These are phyloP conservation scores for Monarda citriodora DNA, from an alignment of 305 asterid genomes.

Conservation along the genomic window DNA sequence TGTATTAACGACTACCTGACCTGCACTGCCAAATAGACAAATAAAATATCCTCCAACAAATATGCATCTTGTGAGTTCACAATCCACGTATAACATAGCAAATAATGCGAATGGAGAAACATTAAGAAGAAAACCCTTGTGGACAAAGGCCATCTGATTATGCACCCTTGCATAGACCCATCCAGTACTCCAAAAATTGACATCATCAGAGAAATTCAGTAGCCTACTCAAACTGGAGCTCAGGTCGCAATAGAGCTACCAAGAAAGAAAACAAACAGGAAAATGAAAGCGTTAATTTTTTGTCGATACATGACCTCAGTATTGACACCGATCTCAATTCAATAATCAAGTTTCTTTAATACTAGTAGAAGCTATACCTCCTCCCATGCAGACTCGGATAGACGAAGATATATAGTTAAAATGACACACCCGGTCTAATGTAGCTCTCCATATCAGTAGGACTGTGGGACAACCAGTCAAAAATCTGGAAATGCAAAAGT, in stretches of 20 bases:
- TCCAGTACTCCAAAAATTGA: slow-evolving; percentile 75
- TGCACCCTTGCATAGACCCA: slow-evolving; percentile 81
- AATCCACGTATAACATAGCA: slow-evolving; percentile 16
- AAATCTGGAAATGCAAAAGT: slow-evolving; percentile 58
- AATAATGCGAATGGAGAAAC: slow-evolving; percentile 11
- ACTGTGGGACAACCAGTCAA: slow-evolving; percentile 85
- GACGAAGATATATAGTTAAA: slow-evolving; percentile 73
- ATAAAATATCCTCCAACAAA: slow-evolving; percentile 20
- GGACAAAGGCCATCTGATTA: slow-evolving; percentile 64
- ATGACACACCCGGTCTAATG: slow-evolving; percentile 86
- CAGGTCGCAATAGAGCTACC: slow-evolving; percentile 67
- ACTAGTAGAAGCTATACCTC: slow-evolving; percentile 51
- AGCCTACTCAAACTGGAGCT: slow-evolving; percentile 74
- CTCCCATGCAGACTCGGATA: slow-evolving; percentile 71
- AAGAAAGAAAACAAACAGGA: slow-evolving; percentile 7
- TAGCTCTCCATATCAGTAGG: slow-evolving; percentile 91
- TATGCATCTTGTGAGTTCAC: slow-evolving; percentile 12
- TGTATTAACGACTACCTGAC: slow-evolving; percentile 63
- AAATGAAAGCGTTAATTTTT: slow-evolving; percentile 23
- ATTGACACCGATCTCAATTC: slow-evolving; percentile 2
- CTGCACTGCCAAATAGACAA: slow-evolving; percentile 45
- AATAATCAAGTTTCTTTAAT: slow-evolving; percentile 5
- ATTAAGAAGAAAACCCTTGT: slow-evolving; percentile 48
- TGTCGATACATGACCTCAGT: slow-evolving; percentile 15
- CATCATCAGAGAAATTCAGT: slow-evolving; percentile 52